Percentiles rank a stretch among this genome's conserved stretches.
These are phyloP conservation scores for Phytophthora rubi DNA, from an alignment of 352 stramenopile species.

Conservation along the genomic window DNA sequence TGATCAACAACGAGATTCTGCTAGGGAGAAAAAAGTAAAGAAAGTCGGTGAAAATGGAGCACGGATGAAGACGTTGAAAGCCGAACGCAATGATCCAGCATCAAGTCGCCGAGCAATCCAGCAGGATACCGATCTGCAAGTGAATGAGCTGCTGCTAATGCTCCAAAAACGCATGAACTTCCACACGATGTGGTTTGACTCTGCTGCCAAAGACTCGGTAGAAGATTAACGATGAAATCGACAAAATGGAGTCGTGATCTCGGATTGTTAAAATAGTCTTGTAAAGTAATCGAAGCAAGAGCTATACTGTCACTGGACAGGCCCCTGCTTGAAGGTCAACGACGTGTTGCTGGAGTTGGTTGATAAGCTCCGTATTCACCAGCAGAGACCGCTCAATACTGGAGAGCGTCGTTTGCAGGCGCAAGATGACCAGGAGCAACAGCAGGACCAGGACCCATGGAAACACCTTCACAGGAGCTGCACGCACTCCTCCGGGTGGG, in stretches of 20 bases:
- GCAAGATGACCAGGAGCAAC: conserved; percentile 64
- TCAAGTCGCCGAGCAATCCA: conserved; percentile 28
- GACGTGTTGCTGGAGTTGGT: conserved; percentile 44
- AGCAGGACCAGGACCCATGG: conserved; percentile 73
- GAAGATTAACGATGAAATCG: neutral
- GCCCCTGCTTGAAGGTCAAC: conserved; percentile 17
- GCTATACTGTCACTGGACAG: conserved; percentile 32
- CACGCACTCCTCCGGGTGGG: conserved; percentile 13
- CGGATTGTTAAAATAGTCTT: conserved; percentile 12
- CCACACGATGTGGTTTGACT: conserved; percentile 54
- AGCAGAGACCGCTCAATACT: conserved; percentile 64
- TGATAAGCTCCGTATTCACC: conserved; percentile 47
- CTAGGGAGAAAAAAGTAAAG: neutral
- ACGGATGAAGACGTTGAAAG: conserved; percentile 2
- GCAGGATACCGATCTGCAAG: conserved; percentile 38
- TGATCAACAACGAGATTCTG: conserved; percentile 18
- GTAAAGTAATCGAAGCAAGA: neutral
- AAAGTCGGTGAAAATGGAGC: neutral
- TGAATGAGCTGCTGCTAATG: conserved; percentile 29
- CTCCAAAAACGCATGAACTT: conserved; percentile 56
- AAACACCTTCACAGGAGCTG: conserved; percentile 54
- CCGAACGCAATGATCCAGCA: neutral
- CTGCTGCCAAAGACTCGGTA: neutral
- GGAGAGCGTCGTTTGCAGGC: conserved; percentile 62
- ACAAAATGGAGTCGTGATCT: neutral